phyloP scores from a whole-genome alignment of 1,139 yeast genomes.

The Candida sanyaensis region DNA sequence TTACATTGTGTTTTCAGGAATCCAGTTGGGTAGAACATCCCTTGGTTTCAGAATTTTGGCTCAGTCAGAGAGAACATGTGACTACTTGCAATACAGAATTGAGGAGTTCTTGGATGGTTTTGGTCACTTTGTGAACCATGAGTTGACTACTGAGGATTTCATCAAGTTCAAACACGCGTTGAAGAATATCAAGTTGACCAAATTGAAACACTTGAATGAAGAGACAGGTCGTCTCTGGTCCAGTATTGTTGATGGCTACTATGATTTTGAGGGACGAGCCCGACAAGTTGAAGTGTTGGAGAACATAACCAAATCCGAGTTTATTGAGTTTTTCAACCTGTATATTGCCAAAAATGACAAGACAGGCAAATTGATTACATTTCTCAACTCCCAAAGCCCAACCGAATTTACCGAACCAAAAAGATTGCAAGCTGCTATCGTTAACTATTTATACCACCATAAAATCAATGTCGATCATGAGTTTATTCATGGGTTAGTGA shows the following conservation, averaged over 20 bases:
- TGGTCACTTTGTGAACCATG: constrained; percentile 34
- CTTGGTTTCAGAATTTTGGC: constrained; percentile 77
- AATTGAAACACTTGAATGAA: constrained; percentile 74
- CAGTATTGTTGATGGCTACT: constrained; percentile 71
- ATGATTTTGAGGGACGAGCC: constrained; percentile 64
- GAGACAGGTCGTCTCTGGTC: constrained; percentile 70
- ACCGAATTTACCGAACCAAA: constrained; percentile 27
- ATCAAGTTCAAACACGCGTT: constrained; percentile 69
- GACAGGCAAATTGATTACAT: constrained; percentile 58
- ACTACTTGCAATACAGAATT: constrained; percentile 76
- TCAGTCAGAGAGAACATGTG: constrained; percentile 81
- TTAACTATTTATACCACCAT: constrained; percentile 26
- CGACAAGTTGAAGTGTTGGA: constrained; percentile 60
- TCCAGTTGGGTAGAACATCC: constrained; percentile 67
- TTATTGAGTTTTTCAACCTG: constrained; percentile 54
- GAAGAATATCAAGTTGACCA: constrained; percentile 64
- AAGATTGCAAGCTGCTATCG: constrained; percentile 27
- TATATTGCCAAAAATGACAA: constrained; percentile 38
- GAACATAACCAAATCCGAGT: constrained; percentile 54
- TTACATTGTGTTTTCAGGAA: constrained; percentile 82
- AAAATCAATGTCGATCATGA: constrained; percentile 28
- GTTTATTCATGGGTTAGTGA: constrained; percentile 26
- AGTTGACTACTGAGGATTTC: constrained; percentile 63
- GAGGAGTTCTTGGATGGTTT: constrained; percentile 56
- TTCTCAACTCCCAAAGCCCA: constrained; percentile 62